Evolutionary conservation across 352 stramenopile species (phyloP).

Genomic region (Globisporangium mamillatum): DNA sequence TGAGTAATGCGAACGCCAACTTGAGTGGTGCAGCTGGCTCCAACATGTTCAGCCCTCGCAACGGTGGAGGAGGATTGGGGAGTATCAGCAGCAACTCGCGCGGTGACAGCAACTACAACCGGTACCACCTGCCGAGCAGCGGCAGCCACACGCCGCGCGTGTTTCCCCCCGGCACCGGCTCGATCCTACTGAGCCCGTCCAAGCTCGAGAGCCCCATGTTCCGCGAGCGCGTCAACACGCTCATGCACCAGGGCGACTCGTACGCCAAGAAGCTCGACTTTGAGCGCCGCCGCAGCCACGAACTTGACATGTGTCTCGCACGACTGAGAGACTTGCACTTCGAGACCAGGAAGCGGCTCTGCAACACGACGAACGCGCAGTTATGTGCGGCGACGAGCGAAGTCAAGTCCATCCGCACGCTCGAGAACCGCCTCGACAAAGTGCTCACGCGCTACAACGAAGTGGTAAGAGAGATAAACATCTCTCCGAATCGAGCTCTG

Average conservation of each 20-base stretch:
- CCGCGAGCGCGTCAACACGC: conserved; percentile 47
- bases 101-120: conserved; percentile 21
- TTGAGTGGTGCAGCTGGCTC: neutral
- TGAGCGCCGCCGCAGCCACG: conserved; percentile 44
- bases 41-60: conserved; percentile 22
- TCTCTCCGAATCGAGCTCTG: too few species aligned
- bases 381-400: conserved; percentile 44
- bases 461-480: conserved; percentile 27
- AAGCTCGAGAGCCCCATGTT: conserved; percentile 75
- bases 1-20: conserved; percentile 16
- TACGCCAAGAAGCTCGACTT: conserved; percentile 72
- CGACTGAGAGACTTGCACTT: conserved; percentile 41
- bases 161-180: conserved; percentile 48
- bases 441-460: conserved; percentile 85
- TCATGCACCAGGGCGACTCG: conserved; percentile 74
- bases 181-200: conserved; percentile 63
- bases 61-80: neutral
- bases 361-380: conserved; percentile 43
- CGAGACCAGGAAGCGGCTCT: conserved; percentile 52
- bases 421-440: conserved; percentile 83
- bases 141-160: conserved; percentile 41
- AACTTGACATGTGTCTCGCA: conserved; percentile 44
- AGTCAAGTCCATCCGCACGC: conserved; percentile 61
- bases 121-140: conserved; percentile 37
- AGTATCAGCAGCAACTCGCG: conserved; percentile 4